phyloP scores from a whole-genome alignment of 2,329 filamentous ascomycete genomes.

The Beauveria rudraprayagi region DNA sequence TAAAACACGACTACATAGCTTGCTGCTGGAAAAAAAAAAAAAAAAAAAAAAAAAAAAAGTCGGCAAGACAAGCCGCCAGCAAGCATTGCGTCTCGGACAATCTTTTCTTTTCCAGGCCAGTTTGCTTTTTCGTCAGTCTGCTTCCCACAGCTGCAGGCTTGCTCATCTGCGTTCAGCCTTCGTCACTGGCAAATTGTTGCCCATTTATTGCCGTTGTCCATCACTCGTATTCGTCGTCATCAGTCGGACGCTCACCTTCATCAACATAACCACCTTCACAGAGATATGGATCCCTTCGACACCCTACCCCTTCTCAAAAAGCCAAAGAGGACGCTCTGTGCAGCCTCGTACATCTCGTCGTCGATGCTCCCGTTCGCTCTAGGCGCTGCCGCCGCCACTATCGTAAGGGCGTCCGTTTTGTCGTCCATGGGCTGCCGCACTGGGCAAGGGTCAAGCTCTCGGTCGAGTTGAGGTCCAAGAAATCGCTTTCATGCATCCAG shows the following conservation, averaged over 20 bases:
- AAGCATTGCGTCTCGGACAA: no score
- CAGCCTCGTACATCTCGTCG: background rate
- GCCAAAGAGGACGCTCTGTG: slow-evolving; percentile 25
- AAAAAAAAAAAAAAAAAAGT: no score
- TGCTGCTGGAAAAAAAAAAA: no score
- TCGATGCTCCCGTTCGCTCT: background rate
- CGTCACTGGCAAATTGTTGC: no score
- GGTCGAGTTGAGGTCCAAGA: background rate
- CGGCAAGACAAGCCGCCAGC: no score
- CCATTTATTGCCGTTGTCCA: no score
- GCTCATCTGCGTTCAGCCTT: no score
- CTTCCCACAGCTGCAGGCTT: no score
- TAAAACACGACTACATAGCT: no score
- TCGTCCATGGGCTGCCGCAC: background rate
- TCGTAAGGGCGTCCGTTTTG: background rate
- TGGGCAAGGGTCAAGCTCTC: background rate
- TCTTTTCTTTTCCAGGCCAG: no score
- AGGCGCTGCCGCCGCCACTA: background rate
- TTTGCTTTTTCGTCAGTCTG: no score
- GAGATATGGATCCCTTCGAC: slow-evolving; percentile 39
- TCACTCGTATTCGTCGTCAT: no score
- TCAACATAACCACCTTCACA: slow-evolving; percentile 30
- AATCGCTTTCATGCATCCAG: background rate
- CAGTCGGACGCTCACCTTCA: slow-evolving; percentile 21
- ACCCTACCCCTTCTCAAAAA: slow-evolving; percentile 36